These are phyloP conservation scores for Lactarius psammicola DNA, from an alignment of 768 basidiomycete species.

Conservation along the genomic window DNA sequence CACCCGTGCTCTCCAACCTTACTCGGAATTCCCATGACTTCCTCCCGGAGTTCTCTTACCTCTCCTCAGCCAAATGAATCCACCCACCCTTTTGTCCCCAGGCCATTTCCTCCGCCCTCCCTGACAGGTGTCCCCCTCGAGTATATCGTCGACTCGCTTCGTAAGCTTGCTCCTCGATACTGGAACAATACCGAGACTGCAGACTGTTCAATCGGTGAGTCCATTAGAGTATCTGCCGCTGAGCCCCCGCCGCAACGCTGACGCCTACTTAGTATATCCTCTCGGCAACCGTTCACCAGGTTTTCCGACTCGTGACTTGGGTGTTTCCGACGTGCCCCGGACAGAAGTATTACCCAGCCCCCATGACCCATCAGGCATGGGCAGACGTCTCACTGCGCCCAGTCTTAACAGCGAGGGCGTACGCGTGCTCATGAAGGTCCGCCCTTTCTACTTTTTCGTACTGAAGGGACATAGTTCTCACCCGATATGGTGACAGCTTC, in stretches of 20 bases:
- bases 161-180: constrained; percentile 60
- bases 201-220: constrained; percentile 72
- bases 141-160: constrained; percentile 70
- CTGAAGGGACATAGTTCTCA: constrained; percentile 11
- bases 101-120: constrained; percentile 63
- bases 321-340: constrained; percentile 14
- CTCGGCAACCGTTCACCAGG: constrained; percentile 1
- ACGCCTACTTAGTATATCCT: constrained; percentile 20
- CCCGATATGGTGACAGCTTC: constrained; percentile 49
- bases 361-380: constrained; percentile 45
- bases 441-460: constrained; percentile 28
- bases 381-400: constrained; percentile 54
- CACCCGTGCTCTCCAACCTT: background rate
- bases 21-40: constrained; percentile 22
- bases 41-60: constrained; percentile 19
- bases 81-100: constrained; percentile 46
- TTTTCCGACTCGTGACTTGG: background rate
- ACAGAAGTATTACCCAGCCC: constrained; percentile 28
- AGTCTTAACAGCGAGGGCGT: constrained; percentile 46
- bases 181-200: constrained; percentile 76
- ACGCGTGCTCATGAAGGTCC: constrained; percentile 62
- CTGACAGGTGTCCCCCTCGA: constrained; percentile 64
- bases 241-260: background rate
- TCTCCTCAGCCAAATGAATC: constrained; percentile 25
- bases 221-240: background rate